Evolutionary conservation across 176 grass and related monocot species (phyloP).

Genomic region (Poa pratensis): DNA sequence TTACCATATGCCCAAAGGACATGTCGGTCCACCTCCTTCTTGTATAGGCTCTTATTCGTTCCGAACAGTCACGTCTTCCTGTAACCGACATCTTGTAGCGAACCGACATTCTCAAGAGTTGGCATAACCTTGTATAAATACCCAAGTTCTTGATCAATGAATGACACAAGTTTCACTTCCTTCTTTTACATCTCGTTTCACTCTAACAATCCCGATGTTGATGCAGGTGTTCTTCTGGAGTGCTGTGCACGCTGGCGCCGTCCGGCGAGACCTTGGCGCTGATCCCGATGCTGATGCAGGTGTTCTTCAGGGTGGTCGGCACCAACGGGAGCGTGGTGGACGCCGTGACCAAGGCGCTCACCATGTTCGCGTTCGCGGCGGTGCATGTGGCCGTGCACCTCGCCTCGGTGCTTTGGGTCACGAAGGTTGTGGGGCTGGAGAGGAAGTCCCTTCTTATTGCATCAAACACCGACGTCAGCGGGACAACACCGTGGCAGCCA

Average conservation of each 20-base stretch:
- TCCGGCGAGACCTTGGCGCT: conserved; percentile 76
- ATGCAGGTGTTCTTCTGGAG: too few relatives aligned
- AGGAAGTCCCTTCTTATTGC: conserved; percentile 74
- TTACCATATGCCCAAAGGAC: too few relatives aligned
- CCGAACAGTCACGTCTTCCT: too few relatives aligned
- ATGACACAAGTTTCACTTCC: too few relatives aligned
- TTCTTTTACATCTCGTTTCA: too few relatives aligned
- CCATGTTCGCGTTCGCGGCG: conserved; percentile 73
- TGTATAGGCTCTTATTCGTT: too few relatives aligned
- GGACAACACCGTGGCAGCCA: conserved; percentile 76
- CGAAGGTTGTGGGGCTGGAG: conserved; percentile 51
- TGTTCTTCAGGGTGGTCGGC: conserved; percentile 84
- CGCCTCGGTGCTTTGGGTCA: conserved; percentile 55
- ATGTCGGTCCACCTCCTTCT: too few relatives aligned
- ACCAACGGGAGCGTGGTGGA: conserved; percentile 84
- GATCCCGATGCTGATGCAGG: conserved; percentile 98
- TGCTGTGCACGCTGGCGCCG: conserved; percentile 60
- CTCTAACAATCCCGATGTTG: too few relatives aligned
- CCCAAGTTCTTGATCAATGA: too few relatives aligned
- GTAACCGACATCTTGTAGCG: too few relatives aligned
- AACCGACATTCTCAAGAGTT: too few relatives aligned
- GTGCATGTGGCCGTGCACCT: conserved; percentile 82
- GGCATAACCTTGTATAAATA: too few relatives aligned
- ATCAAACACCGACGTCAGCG: conserved; percentile 83
- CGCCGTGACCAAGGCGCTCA: conserved; percentile 71